These are phyloP conservation scores for Penicillium expansum DNA, from an alignment of 2,329 filamentous ascomycete species.

Conservation along the genomic window DNA sequence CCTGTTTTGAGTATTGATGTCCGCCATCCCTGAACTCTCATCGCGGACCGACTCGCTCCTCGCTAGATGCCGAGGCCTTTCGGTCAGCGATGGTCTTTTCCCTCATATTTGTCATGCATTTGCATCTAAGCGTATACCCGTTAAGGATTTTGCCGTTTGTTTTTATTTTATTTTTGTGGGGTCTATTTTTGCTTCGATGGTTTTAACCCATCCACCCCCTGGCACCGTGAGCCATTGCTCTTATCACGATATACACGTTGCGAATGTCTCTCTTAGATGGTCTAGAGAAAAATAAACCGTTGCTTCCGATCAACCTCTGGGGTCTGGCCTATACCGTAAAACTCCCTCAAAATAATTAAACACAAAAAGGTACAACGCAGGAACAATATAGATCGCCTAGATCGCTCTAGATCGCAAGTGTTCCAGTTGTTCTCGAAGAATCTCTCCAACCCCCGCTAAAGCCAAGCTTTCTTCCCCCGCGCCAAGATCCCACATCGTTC, in stretches of 20 bases:
- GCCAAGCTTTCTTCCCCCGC: conserved; percentile 16
- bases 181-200: not conserved
- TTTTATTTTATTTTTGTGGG: conserved; percentile 8
- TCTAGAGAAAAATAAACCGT: conserved; percentile 4
- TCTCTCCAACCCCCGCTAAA: conserved; percentile 9
- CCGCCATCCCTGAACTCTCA: not conserved
- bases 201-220: not conserved
- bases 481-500: conserved; percentile 8
- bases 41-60: not conserved
- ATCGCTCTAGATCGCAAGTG: not conserved
- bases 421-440: not conserved
- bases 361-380: not conserved
- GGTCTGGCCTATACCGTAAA: not conserved
- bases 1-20: not conserved
- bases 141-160: conserved; percentile 11
- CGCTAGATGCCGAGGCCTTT: conserved; percentile 1
- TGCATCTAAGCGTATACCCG: conserved; percentile 34
- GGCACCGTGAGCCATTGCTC: not conserved
- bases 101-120: conserved; percentile 12
- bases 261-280: not conserved
- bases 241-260: not conserved
- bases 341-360: not conserved
- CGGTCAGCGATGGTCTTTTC: not conserved
- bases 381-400: not conserved
- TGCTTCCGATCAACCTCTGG: not conserved